phyloP scores from a whole-genome alignment of 305 asterid genomes.

The Ajuga reptans region DNA sequence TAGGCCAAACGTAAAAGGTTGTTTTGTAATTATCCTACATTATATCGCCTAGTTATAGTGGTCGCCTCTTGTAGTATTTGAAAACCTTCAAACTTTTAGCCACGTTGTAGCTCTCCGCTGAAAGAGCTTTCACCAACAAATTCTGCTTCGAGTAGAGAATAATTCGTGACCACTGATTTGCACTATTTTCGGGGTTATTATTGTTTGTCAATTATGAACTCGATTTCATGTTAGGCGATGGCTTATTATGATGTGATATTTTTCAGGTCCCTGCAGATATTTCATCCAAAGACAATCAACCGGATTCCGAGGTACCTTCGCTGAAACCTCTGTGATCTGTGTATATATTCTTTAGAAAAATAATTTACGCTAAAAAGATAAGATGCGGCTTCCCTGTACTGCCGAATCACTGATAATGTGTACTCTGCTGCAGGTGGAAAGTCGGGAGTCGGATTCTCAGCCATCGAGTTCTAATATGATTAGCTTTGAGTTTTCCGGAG shows the following conservation, averaged over 20 bases:
- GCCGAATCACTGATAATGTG: background rate
- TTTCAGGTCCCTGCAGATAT: slow-evolving; percentile 80
- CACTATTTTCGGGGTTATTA: background rate
- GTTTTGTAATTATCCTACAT: no score
- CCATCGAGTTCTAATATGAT: slow-evolving; percentile 76
- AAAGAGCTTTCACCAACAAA: background rate
- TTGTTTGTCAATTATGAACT: background rate
- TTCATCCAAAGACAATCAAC: slow-evolving; percentile 48
- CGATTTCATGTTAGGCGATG: slow-evolving; percentile 16
- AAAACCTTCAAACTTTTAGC: background rate
- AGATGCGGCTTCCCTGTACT: slow-evolving; percentile 2
- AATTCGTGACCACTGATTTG: background rate
- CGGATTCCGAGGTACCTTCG: slow-evolving; percentile 48
- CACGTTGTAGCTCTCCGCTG: background rate
- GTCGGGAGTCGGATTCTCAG: slow-evolving; percentile 39
- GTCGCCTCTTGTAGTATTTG: background rate
- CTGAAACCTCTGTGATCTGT: background rate
- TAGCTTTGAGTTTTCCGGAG: slow-evolving; percentile 61
- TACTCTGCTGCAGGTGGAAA: slow-evolving; percentile 52
- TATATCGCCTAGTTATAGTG: background rate
- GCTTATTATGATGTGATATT: slow-evolving; percentile 17
- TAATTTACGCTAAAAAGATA: background rate
- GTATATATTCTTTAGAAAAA: background rate
- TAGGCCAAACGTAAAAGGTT: background rate
- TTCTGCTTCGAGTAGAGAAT: background rate